Conservation (phyloP, 345 rosid species). For the Syzygium aromaticum region DNA sequence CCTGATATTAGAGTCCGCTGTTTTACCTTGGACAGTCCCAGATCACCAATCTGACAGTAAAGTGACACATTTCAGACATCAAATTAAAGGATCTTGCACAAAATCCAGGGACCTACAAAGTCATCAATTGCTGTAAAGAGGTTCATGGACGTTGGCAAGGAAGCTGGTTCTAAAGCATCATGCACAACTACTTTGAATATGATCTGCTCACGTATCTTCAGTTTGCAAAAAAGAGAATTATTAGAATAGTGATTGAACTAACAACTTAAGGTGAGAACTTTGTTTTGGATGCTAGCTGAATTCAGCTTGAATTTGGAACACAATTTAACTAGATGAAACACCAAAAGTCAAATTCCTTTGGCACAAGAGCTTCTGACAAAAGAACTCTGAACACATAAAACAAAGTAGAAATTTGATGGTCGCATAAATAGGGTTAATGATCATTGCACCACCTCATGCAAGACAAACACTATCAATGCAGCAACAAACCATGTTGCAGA, state of each 20-base stretch:
- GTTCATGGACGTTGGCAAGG: neutral
- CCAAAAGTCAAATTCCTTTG: neutral
- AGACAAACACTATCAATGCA: neutral
- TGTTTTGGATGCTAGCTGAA: neutral
- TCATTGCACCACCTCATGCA: neutral
- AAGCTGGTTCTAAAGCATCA: neutral
- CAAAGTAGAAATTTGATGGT: neutral
- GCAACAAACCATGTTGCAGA: neutral
- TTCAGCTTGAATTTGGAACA: neutral
- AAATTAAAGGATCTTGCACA: neutral
- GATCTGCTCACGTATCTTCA: neutral
- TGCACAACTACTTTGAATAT: neutral
- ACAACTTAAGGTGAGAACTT: neutral
- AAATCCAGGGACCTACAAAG: neutral
- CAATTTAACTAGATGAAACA: neutral
- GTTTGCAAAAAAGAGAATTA: neutral
- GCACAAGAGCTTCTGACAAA: neutral
- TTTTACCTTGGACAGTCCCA: conserved; percentile 58
- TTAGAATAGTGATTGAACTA: neutral
- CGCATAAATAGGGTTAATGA: neutral
- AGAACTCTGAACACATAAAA: neutral
- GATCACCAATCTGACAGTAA: conserved; percentile 41
- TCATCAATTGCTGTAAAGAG: neutral
- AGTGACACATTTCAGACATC: neutral
- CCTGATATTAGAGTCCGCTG: conserved; percentile 54